These are phyloP conservation scores for Ogataea trehalophila DNA, from an alignment of 805 yeast species.

Conservation along the genomic window DNA sequence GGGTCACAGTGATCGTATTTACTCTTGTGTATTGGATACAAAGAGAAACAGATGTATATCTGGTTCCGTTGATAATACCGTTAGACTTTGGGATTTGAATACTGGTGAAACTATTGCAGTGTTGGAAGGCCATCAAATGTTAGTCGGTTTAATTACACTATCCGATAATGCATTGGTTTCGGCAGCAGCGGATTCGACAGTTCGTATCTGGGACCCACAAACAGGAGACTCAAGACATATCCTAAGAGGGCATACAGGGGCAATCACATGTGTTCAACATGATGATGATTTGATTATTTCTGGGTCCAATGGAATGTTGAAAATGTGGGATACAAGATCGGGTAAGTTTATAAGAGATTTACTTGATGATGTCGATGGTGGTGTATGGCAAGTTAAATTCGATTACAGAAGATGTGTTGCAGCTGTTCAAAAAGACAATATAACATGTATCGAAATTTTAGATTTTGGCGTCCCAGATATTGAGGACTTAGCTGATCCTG, in stretches of 20 bases:
- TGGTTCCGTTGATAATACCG: conserved; percentile 86
- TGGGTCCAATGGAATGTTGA: conserved; percentile 84
- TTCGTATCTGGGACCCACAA: conserved; percentile 89
- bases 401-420: conserved; percentile 82
- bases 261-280: conserved; percentile 91
- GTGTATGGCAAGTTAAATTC: conserved; percentile 92
- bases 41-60: conserved; percentile 77
- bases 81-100: conserved; percentile 83
- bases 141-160: conserved; percentile 83
- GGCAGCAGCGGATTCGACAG: conserved; percentile 93
- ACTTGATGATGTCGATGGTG: conserved; percentile 68
- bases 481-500: conserved; percentile 6
- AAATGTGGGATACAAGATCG: conserved; percentile 78
- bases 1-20: conserved; percentile 86
- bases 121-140: conserved; percentile 80
- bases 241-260: conserved; percentile 76
- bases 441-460: conserved; percentile 76
- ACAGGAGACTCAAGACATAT: conserved; percentile 61
- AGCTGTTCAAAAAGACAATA: conserved; percentile 70
- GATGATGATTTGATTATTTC: conserved; percentile 80
- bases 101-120: conserved; percentile 67
- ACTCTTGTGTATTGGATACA: conserved; percentile 80
- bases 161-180: conserved; percentile 75
- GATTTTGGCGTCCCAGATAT: conserved; percentile 54
- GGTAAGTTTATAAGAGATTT: conserved; percentile 75